Conservation (phyloP, 129 eudicot genomes). For the Flaveria linearis region DNA sequence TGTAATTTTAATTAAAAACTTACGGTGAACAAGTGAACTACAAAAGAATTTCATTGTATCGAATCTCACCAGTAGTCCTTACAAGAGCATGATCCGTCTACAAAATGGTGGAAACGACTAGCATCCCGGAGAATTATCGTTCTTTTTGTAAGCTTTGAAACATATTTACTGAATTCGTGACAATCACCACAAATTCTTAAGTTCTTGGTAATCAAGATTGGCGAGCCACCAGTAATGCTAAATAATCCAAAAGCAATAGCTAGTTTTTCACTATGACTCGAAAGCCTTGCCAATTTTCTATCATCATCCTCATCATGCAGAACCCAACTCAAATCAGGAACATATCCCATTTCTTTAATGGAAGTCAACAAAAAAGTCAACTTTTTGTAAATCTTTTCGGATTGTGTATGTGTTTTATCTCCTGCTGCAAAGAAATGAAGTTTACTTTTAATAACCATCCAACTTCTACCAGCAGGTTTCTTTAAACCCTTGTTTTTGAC, state of each 20-base stretch:
- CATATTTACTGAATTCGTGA: constrained; percentile 46
- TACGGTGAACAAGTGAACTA: background rate
- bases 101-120: constrained; percentile 53
- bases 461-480: constrained; percentile 61
- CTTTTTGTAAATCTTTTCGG: constrained; percentile 35
- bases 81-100: constrained; percentile 55
- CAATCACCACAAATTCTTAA: constrained; percentile 65
- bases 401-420: constrained; percentile 45
- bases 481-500: constrained; percentile 46
- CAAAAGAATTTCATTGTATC: constrained; percentile 1
- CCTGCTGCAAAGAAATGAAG: constrained; percentile 58
- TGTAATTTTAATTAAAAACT: background rate
- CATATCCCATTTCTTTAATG: constrained; percentile 44
- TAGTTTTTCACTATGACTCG: constrained; percentile 55
- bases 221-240: constrained; percentile 31
- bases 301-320: constrained; percentile 59
- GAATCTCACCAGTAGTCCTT: constrained; percentile 53
- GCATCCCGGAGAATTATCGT: constrained; percentile 52
- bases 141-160: constrained; percentile 41
- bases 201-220: constrained; percentile 49
- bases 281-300: constrained; percentile 42
- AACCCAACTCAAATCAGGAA: constrained; percentile 63
- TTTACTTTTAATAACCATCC: constrained; percentile 52
- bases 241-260: constrained; percentile 53
- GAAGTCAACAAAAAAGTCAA: constrained; percentile 47